These are phyloP conservation scores for Tetraselmis chui DNA, from an alignment of 139 green algal genomes.

Conservation along the genomic window DNA sequence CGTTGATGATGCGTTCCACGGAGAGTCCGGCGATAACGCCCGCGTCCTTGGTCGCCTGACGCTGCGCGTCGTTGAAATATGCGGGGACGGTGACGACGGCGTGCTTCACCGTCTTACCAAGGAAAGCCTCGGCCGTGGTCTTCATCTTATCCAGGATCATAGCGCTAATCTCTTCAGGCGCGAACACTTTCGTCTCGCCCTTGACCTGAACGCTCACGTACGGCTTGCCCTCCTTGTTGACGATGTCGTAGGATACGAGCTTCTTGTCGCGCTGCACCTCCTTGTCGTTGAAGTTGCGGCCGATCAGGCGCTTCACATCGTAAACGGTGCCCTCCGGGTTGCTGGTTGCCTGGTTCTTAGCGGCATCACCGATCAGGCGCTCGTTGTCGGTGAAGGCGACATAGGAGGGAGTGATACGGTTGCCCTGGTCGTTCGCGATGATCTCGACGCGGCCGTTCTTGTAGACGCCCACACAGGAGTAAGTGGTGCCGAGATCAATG, in stretches of 20 bases:
- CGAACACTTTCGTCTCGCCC: conserved; percentile 41
- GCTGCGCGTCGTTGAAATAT: conserved; percentile 99
- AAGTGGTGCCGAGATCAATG: conserved; percentile 98
- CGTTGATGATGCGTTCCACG: conserved; percentile 95
- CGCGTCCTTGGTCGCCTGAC: conserved; percentile 93
- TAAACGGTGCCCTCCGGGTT: conserved; percentile 94
- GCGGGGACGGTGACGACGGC: conserved; percentile 89
- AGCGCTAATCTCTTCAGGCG: conserved; percentile 43
- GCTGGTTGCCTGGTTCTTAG: conserved; percentile 95
- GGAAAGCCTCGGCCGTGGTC: conserved; percentile 65
- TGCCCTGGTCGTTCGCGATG: conserved; percentile 95
- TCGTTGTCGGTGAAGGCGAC: conserved; percentile 99
- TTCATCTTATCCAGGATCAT: conserved; percentile 68
- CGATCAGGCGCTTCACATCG: conserved; percentile 98
- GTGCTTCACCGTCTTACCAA: conserved; percentile 72
- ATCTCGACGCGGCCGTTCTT: conserved; percentile 98
- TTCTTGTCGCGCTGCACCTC: conserved; percentile 96
- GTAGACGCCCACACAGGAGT: conserved; percentile 98
- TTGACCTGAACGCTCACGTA: conserved; percentile 74
- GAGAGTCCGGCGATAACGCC: conserved; percentile 80
- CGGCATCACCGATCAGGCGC: conserved; percentile 95
- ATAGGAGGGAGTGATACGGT: conserved; percentile 98
- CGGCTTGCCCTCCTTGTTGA: conserved; percentile 89
- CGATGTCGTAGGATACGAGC: conserved; percentile 92
- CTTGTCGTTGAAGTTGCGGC: conserved; percentile 87